phyloP scores from a whole-genome alignment of 805 yeast genomes.

The Barnettozyma sucrosica region DNA sequence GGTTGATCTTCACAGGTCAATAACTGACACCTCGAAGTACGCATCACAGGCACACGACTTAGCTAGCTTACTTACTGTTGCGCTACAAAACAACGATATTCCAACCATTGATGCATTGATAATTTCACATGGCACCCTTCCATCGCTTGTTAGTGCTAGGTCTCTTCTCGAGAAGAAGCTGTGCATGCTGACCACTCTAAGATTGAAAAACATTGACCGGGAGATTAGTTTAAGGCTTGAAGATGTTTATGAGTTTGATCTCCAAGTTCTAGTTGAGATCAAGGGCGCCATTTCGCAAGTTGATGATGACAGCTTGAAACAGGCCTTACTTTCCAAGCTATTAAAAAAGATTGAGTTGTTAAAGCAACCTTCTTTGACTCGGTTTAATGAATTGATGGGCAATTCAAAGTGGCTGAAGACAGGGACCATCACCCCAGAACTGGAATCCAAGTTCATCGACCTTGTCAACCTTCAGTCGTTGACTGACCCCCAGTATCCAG shows the following conservation, averaged over 20 bases:
- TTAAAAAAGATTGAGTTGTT: constrained; percentile 9
- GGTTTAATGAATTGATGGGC: constrained; percentile 10
- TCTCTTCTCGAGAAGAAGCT: constrained; percentile 8
- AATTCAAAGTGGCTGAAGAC: constrained; percentile 18
- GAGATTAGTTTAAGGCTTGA: neutral
- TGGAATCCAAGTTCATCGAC: constrained; percentile 6
- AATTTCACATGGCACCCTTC: constrained; percentile 14
- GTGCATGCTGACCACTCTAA: neutral
- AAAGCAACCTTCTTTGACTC: constrained; percentile 7
- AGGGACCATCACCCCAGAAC: neutral
- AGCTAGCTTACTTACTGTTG: constrained; percentile 10
- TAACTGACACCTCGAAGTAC: constrained; percentile 9
- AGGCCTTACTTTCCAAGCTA: constrained; percentile 3
- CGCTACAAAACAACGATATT: constrained; percentile 14
- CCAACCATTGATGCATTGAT: constrained; percentile 23
- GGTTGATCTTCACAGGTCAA: constrained; percentile 9
- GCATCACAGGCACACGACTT: constrained; percentile 15
- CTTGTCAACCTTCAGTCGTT: constrained; percentile 18
- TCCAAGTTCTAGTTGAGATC: constrained; percentile 7
- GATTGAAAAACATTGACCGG: neutral
- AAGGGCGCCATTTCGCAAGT: constrained; percentile 6
- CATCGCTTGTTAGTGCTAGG: constrained; percentile 15
- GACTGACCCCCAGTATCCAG: constrained; percentile 27
- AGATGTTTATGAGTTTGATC: constrained; percentile 11
- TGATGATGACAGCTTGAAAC: neutral